Conservation (phyloP, 495 filamentous ascomycete genomes). For the Daldinia concentrica region DNA sequence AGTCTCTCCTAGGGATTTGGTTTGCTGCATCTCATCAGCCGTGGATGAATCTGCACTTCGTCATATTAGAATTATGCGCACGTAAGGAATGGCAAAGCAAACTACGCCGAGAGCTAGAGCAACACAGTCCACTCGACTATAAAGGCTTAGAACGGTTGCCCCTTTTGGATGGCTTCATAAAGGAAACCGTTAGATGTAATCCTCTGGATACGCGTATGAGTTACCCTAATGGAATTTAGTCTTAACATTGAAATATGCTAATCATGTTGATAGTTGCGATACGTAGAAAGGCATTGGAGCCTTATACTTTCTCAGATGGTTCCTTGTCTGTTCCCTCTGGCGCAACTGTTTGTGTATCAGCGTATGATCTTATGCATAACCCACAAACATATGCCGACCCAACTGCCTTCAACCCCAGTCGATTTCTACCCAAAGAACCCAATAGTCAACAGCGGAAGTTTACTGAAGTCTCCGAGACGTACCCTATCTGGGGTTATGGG, state of each 20-base stretch:
- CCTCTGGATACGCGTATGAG: not conserved
- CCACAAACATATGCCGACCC: not conserved
- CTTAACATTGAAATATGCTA: not conserved
- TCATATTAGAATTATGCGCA: not conserved
- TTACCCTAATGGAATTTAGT: not conserved
- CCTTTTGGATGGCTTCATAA: slow-evolving; percentile 1
- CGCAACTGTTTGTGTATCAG: not conserved
- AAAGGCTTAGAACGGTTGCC: not conserved
- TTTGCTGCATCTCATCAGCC: not conserved
- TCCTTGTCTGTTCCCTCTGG: not conserved
- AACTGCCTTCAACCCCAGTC: not conserved
- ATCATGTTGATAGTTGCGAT: not conserved
- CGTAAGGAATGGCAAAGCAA: not conserved
- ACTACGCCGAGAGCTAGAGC: not conserved
- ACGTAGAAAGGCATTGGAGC: not conserved
- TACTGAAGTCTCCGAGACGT: not conserved
- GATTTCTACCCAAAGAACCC: not conserved
- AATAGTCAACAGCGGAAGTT: not conserved
- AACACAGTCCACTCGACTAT: not conserved
- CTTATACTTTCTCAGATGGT: not conserved
- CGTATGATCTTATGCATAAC: not conserved
- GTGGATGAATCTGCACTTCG: slow-evolving; percentile 1
- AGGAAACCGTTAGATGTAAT: not conserved
- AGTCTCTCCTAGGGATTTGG: not conserved
- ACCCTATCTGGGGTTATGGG: not conserved